Base-by-base conservation (phyloP, 2,329 filamentous ascomycete genomes). In the Tothia fuscella region DNA sequence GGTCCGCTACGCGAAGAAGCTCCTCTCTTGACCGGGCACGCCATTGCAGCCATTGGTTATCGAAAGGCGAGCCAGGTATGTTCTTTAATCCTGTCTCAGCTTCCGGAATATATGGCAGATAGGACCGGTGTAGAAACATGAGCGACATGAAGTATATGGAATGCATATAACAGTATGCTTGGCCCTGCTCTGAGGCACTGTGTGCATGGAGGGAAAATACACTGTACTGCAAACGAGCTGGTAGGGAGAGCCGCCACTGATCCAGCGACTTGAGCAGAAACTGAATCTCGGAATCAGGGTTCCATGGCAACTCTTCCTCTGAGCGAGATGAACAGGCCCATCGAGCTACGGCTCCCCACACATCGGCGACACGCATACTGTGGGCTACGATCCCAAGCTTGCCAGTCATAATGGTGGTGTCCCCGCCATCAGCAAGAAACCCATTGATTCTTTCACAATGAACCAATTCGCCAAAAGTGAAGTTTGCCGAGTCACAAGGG, bases 141-240 rank as follows among this genome's bases (percentile, higher is more conserved):
- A 56, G 53, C 41, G 54, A 57, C 60, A 63, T 63, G 44, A 62
- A 62, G 45, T 61, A 54, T 36, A 63, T 62, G 46, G 57, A 55
- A 45, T 62, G 59, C 60, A 62, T 63, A 47, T 63, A 63, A 48
- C 55, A 58, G 47, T 57, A 63, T 4, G 59, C 60, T 40, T 63
- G 60, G 12, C 60, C 60, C 40, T 62, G 59, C 19, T 62, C 59
- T n/a, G 61, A 54, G 5, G 60, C 60, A 36, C 61, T 63, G 50
- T 63, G 59, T 17, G 56, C 58, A 47, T 62, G 59, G 4, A 63
- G 51, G 1, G 54, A 54, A 45, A 59, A 60, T 14, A 61, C 44
- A 30, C 60, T 57, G 41, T 62, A 63, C 38, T 56, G 56, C 28
- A 60, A 50, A 19, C 60, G 54, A 9, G 45, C 44, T 1, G 59